A percentile compares a stretch with the other conserved stretches of the same genome.
Conservation (phyloP, 2,329 filamentous ascomycete genomes). For the Hypoxylon sp. region DNA sequence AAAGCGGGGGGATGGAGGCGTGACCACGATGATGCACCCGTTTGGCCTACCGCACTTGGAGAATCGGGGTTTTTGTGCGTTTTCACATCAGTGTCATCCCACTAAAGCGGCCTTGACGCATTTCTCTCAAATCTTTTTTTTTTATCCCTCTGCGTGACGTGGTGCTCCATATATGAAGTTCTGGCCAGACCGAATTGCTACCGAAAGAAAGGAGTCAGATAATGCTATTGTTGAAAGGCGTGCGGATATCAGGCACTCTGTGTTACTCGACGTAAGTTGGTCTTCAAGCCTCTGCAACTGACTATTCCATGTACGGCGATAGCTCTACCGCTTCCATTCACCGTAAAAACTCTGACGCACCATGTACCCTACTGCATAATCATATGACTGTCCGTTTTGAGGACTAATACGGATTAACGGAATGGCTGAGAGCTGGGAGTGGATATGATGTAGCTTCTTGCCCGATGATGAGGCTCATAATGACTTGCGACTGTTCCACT, state of each 20-base stretch:
- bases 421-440: constrained; percentile 8
- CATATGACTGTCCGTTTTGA: constrained; percentile 31
- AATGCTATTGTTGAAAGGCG: constrained; percentile 1
- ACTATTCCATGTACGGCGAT: constrained; percentile 19
- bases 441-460: constrained; percentile 27
- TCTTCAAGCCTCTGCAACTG: constrained; percentile 1
- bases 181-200: constrained; percentile 21
- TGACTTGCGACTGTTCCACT: constrained; percentile 18
- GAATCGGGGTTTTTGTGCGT: constrained; percentile 22
- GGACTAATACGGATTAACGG: constrained; percentile 25
- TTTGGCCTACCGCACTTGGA: constrained; percentile 22
- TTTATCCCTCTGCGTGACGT: constrained; percentile 20
- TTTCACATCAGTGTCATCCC: constrained; percentile 16
- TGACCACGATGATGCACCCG: constrained; percentile 38
- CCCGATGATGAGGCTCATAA: constrained; percentile 36
- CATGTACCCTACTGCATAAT: constrained; percentile 29
- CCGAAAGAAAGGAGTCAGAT: constrained; percentile 16
- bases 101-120: constrained; percentile 24
- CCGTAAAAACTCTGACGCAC: constrained; percentile 36
- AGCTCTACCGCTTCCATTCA: constrained; percentile 24
- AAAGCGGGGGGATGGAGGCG: constrained; percentile 37
- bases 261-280: constrained; percentile 16
- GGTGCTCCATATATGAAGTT: constrained; percentile 4
- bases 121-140: constrained; percentile 9
- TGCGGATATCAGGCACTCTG: not conserved